phyloP scores from a whole-genome alignment of 129 eudicot genomes.

The Sambucus nigra region DNA sequence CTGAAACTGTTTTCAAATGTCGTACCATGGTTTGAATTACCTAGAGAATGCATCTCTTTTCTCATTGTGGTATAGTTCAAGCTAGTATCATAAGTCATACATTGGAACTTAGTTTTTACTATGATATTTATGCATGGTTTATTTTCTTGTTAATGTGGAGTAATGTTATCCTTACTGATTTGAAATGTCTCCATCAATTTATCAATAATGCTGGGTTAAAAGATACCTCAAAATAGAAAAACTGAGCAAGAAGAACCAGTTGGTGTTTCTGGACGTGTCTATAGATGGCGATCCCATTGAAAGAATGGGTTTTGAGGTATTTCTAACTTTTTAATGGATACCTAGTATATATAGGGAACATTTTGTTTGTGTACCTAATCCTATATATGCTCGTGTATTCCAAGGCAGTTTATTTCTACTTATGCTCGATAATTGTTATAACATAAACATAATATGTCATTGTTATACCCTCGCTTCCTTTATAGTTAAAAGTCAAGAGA shows the following conservation, averaged over 20 bases:
- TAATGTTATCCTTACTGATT: neutral
- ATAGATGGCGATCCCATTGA: constrained; percentile 94
- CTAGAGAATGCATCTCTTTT: neutral
- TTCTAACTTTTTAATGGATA: neutral
- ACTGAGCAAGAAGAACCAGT: constrained; percentile 61
- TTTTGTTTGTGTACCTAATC: neutral
- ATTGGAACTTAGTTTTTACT: neutral
- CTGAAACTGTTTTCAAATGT: neutral
- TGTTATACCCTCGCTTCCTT: no score
- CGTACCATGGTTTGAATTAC: neutral
- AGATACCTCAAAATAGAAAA: constrained; percentile 15
- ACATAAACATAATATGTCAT: no score
- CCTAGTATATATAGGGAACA: no score
- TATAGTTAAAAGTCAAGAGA: no score
- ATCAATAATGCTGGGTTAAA: constrained; percentile 23
- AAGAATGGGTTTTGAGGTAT: constrained; percentile 91
- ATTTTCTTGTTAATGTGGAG: neutral
- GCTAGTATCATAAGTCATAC: neutral
- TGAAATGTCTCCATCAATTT: neutral
- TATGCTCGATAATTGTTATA: no score
- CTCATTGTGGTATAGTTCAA: neutral
- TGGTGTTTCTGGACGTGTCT: constrained; percentile 81
- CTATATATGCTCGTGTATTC: neutral
- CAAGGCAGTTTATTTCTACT: no score
- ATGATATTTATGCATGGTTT: neutral